These are phyloP conservation scores for Curvularia sp. DNA, from an alignment of 2,329 filamentous ascomycete genomes.

Conservation along the genomic window DNA sequence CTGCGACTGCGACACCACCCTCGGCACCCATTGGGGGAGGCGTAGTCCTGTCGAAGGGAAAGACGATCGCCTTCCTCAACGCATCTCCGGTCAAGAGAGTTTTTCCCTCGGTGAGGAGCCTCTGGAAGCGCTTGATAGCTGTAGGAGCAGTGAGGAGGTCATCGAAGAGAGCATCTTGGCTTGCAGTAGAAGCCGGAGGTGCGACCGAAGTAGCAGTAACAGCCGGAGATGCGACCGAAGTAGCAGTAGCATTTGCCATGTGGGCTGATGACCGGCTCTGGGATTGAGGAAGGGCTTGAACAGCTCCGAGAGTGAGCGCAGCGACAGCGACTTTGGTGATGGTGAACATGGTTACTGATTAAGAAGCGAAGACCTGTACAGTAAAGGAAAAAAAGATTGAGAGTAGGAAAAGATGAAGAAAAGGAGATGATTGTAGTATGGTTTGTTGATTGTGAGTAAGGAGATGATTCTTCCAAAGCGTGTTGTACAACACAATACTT, in stretches of 20 bases:
- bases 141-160: constrained; percentile 45
- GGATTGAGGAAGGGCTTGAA: constrained; percentile 42
- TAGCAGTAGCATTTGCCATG: not conserved
- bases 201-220: constrained; percentile 13
- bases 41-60: constrained; percentile 62
- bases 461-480: constrained; percentile 29
- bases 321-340: constrained; percentile 46
- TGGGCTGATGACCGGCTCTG: constrained; percentile 11
- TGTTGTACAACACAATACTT: constrained; percentile 29
- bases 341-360: constrained; percentile 46
- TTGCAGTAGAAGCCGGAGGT: constrained; percentile 17
- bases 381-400: constrained; percentile 25
- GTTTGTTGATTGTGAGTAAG: constrained; percentile 38
- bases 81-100: constrained; percentile 43
- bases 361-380: constrained; percentile 30
- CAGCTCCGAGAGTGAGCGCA: constrained; percentile 41
- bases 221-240: constrained; percentile 12
- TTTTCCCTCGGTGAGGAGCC: constrained; percentile 42
- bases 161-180: constrained; percentile 37
- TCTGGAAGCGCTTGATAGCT: constrained; percentile 51
- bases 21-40: constrained; percentile 61
- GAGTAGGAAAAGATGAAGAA: constrained; percentile 26
- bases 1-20: constrained; percentile 49
- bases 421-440: constrained; percentile 32
- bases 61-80: constrained; percentile 63